A percentile compares a stretch with the other conserved stretches of the same genome.
These are phyloP conservation scores for Alternaria conjuncta DNA, from an alignment of 2,329 filamentous ascomycete species.

Conservation along the genomic window DNA sequence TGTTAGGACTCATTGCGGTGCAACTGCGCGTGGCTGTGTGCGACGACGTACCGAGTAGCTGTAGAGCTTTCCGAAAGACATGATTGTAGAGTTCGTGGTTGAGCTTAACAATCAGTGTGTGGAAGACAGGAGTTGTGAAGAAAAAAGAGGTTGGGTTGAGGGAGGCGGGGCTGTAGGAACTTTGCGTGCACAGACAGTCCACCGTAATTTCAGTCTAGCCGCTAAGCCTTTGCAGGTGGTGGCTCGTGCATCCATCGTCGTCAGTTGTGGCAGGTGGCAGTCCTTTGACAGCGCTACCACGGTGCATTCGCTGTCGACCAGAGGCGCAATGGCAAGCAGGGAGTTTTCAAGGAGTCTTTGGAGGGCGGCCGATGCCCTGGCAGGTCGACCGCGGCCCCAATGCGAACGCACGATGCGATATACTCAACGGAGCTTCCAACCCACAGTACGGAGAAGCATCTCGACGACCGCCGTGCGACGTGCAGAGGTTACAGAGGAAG, in stretches of 20 bases:
- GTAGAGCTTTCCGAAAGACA: conserved; percentile 99
- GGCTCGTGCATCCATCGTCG: conserved; percentile 13
- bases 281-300: conserved; percentile 10
- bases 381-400: conserved; percentile 26
- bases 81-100: conserved; percentile 60
- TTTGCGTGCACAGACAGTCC: conserved; percentile 30
- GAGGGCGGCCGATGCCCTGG: conserved; percentile 35
- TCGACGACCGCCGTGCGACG: conserved; percentile 37
- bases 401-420: conserved; percentile 30
- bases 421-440: conserved; percentile 24
- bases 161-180: conserved; percentile 26
- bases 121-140: conserved; percentile 26
- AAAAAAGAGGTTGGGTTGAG: conserved; percentile 37
- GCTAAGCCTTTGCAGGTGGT: conserved; percentile 21
- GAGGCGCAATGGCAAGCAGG: conserved; percentile 38
- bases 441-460: conserved; percentile 37
- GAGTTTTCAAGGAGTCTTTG: conserved; percentile 39
- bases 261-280: conserved; percentile 11
- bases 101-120: conserved; percentile 39
- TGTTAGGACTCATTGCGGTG: conserved; percentile 34
- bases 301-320: conserved; percentile 8
- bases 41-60: conserved; percentile 66
- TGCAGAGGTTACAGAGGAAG: conserved; percentile 32
- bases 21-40: conserved; percentile 1
- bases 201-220: conserved; percentile 35